Conservation (phyloP, 495 filamentous ascomycete genomes). For the Penicillium crystallinum region DNA sequence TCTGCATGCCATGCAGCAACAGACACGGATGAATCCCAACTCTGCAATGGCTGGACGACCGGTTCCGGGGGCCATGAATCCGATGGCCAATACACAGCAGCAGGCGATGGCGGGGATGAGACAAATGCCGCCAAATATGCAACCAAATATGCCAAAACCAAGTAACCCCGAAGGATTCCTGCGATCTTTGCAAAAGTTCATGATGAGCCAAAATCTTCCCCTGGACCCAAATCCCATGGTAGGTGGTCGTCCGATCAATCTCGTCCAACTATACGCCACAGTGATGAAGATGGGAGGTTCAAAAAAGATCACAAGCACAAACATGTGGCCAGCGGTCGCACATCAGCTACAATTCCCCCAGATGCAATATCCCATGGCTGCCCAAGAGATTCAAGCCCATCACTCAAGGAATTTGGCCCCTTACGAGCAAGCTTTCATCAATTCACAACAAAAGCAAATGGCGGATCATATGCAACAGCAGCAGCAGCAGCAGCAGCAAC, state of each 20-base stretch:
- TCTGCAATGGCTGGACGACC: conserved; percentile 40
- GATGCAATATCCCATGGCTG: conserved; percentile 59
- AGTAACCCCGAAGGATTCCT: conserved; percentile 66
- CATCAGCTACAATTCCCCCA: conserved; percentile 60
- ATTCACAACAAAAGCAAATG: conserved; percentile 53
- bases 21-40: conserved; percentile 60
- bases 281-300: conserved; percentile 78
- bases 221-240: conserved; percentile 67
- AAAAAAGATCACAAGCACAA: conserved; percentile 59
- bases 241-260: conserved; percentile 61
- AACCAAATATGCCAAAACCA: conserved; percentile 59
- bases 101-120: conserved; percentile 46
- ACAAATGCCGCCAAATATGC: conserved; percentile 64
- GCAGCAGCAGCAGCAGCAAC: conserved; percentile 44
- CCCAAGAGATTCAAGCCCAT: conserved; percentile 61
- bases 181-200: conserved; percentile 66
- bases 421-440: conserved; percentile 70
- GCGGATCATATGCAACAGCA: conserved; percentile 45
- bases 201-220: conserved; percentile 60
- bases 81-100: conserved; percentile 43
- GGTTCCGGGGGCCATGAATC: conserved; percentile 36
- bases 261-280: conserved; percentile 68
- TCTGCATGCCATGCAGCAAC: conserved; percentile 51
- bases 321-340: conserved; percentile 68
- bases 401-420: conserved; percentile 67